phyloP scores from a whole-genome alignment of 2,329 filamentous ascomycete genomes.

The Botrytis aclada region DNA sequence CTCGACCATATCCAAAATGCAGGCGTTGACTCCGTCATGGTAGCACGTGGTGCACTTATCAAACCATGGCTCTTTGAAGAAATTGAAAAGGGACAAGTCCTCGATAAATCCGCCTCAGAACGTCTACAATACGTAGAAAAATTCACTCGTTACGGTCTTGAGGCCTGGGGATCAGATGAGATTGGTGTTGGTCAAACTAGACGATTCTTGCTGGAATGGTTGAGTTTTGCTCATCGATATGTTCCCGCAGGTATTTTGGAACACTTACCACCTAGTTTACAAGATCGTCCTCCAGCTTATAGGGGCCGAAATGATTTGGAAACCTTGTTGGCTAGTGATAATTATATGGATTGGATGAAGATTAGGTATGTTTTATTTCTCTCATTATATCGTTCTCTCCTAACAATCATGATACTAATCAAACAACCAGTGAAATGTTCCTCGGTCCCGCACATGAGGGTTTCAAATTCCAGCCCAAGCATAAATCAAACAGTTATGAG shows the following conservation, averaged over 20 bases:
- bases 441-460: constrained; percentile 83
- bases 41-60: constrained; percentile 91
- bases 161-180: constrained; percentile 95
- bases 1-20: constrained; percentile 71
- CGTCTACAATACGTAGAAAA: constrained; percentile 82
- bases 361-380: constrained; percentile 66
- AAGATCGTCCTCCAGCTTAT: constrained; percentile 84
- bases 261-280: constrained; percentile 79
- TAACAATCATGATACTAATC: not conserved
- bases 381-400: not conserved
- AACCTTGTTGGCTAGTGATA: constrained; percentile 83
- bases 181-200: constrained; percentile 86
- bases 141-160: constrained; percentile 85
- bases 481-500: constrained; percentile 91
- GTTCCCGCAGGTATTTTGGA: constrained; percentile 87
- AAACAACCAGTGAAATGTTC: constrained; percentile 80
- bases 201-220: constrained; percentile 90
- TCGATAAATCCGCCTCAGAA: constrained; percentile 90
- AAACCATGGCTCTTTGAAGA: constrained; percentile 99
- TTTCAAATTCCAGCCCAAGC: constrained; percentile 95
- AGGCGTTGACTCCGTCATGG: constrained; percentile 90
- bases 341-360: constrained; percentile 98
- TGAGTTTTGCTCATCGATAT: constrained; percentile 91
- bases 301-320: constrained; percentile 85
- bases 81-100: constrained; percentile 84